Percentiles rank a stretch among this genome's conserved stretches.
Evolutionary conservation across 768 basidiomycete genomes (phyloP).

Genomic region (Rhizopogon vulgaris): DNA sequence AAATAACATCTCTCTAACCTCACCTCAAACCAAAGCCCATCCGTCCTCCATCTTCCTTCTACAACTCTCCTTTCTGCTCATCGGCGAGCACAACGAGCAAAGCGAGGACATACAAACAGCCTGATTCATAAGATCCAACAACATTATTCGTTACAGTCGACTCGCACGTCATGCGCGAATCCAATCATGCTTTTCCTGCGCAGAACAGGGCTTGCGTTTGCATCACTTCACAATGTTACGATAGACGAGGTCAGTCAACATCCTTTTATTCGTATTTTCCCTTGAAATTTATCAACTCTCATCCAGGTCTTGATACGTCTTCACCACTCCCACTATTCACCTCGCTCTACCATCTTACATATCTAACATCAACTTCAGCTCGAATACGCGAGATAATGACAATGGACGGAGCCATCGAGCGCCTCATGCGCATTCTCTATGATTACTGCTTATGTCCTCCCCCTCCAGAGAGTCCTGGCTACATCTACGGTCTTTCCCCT

Average conservation of each 20-base stretch:
- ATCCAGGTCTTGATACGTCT: constrained; percentile 45
- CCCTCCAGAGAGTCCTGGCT: constrained; percentile 68
- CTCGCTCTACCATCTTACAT: constrained; percentile 91
- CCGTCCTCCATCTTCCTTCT: constrained; percentile 7
- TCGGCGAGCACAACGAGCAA: background rate
- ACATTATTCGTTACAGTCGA: constrained; percentile 8
- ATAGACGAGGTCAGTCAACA: constrained; percentile 74
- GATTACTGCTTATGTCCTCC: constrained; percentile 84
- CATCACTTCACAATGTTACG: constrained; percentile 91
- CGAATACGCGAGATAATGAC: constrained; percentile 98
- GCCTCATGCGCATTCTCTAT: constrained; percentile 86
- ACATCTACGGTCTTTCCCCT: constrained; percentile 74
- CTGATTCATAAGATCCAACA: background rate
- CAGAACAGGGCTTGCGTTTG: constrained; percentile 95
- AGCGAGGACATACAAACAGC: constrained; percentile 1
- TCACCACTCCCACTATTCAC: constrained; percentile 74
- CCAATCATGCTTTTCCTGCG: constrained; percentile 90
- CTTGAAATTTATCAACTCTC: constrained; percentile 3
- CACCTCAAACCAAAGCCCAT: constrained; percentile 20
- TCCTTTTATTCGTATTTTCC: constrained; percentile 3
- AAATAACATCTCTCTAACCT: constrained; percentile 16
- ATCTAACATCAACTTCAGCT: constrained; percentile 95
- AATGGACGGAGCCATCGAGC: constrained; percentile 94
- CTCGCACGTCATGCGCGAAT: constrained; percentile 71
- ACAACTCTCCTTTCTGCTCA: constrained; percentile 2